These are phyloP conservation scores for Teunomyces panamensis DNA, from an alignment of 805 yeast species.

Conservation along the genomic window DNA sequence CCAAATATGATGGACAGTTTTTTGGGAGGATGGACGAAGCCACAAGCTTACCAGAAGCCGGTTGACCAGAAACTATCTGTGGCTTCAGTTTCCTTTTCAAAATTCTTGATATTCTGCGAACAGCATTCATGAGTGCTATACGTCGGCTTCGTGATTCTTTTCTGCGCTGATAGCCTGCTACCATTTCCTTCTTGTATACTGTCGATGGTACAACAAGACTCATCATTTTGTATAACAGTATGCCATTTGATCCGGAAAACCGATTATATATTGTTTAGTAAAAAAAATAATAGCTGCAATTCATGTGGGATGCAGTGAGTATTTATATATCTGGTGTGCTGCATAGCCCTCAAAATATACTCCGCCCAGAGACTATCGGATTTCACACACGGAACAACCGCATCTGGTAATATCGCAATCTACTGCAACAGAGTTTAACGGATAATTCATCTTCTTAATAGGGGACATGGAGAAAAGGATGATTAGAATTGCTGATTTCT, in stretches of 20 bases:
- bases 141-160: neutral
- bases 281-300: constrained; percentile 1
- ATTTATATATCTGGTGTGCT: neutral
- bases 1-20: constrained; percentile 1
- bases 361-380: neutral
- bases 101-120: neutral
- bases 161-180: neutral
- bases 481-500: neutral
- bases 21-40: neutral
- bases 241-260: neutral
- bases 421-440: neutral
- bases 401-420: neutral
- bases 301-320: neutral
- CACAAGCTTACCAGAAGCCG: neutral
- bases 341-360: neutral
- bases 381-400: neutral
- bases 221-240: neutral
- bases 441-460: neutral
- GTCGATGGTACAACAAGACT: neutral
- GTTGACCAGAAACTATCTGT: neutral
- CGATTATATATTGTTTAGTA: neutral
- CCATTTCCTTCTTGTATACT: neutral
- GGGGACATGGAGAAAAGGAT: constrained; percentile 3
- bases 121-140: neutral
- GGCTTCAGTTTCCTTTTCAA: neutral